Base-by-base conservation (phyloP, 1,139 yeast species). In the Yarrowia galli region DNA sequence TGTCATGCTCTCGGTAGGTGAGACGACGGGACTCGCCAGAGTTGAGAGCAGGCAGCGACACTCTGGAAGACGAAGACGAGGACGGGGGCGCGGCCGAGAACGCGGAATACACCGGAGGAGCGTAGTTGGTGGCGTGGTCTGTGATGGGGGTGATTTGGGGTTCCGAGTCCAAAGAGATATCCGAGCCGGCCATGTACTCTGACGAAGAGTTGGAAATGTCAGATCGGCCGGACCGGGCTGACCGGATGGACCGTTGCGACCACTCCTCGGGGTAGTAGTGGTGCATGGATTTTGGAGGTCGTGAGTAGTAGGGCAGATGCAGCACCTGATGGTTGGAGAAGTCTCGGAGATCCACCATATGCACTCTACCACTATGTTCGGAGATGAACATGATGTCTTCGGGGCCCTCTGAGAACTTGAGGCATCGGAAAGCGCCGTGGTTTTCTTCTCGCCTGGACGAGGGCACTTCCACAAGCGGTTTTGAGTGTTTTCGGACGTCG, bases 351-450 rank as follows among this genome's bases (percentile, higher is more conserved):
- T 92, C 97, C 32, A 92, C 81, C 67, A 92, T 81, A 78, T 92
- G 98, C 2, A 92, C 91, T 68, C 97, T 81, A 0, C 96, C 96
- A 69, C 87, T 90, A 74, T 92, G 97, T 76, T 92, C 98, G 67
- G 91, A 85, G 1, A 92, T 81, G 68, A 90, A 86, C 72, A 92
- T 80, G 70, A 92, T 78, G 76, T 92, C 97, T 73, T 89, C 92
- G 32, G 89, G 82, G 16, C 90, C 89, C 63, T 86, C 83, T 16
- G 93, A 84, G 74, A 91, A 91, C 74, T 85, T 86, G 75, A 93
- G 83, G 69, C 87, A 85, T 67, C 95, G 77, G 75, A 87, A 86
- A 4, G 89, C 88, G 0, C 90, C 89, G 32, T 81, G 75, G 54
- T 73, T 70, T 42, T 74, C 76, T 23, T 71, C 70, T 9, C 78